Percentiles rank a stretch among this genome's conserved stretches.
phyloP scores from a whole-genome alignment of 257 asterid genomes.

The Solanum chaucha region DNA sequence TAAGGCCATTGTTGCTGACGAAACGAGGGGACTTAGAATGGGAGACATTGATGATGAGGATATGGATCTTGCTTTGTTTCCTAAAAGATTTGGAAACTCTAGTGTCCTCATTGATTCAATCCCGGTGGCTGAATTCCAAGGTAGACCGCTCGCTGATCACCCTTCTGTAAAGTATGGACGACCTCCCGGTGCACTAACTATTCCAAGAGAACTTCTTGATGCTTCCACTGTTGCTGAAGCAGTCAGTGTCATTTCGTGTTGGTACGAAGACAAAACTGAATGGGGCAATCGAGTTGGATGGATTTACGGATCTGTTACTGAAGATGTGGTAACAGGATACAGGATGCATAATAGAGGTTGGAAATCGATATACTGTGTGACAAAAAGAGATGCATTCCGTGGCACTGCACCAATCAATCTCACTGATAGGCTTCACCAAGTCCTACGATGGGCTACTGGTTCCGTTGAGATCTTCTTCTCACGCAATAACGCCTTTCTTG shows the following conservation, averaged over 20 bases:
- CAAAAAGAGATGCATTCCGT: slow-evolving; percentile 81
- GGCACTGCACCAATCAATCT: slow-evolving; percentile 87
- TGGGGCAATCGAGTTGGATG: slow-evolving; percentile 92
- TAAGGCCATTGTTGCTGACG: slow-evolving; percentile 40
- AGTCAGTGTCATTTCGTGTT: slow-evolving; percentile 76
- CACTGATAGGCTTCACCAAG: slow-evolving; percentile 85
- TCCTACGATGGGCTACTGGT: slow-evolving; percentile 90
- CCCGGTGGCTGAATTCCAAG: slow-evolving; percentile 75
- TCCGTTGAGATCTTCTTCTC: slow-evolving; percentile 88
- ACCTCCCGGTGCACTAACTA: slow-evolving; percentile 68
- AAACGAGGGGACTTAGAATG: slow-evolving; percentile 58
- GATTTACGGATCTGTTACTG: slow-evolving; percentile 85
- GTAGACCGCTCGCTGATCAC: slow-evolving; percentile 83
- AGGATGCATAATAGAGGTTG: slow-evolving; percentile 89
- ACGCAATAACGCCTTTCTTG: slow-evolving; percentile 62
- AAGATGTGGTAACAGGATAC: slow-evolving; percentile 85
- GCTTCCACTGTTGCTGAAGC: slow-evolving; percentile 87
- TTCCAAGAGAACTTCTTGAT: slow-evolving; percentile 66
- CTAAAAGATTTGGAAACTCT: slow-evolving; percentile 76
- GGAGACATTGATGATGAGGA: slow-evolving; percentile 61
- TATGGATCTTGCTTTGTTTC: slow-evolving; percentile 56
- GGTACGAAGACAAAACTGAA: slow-evolving; percentile 89
- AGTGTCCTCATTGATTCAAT: slow-evolving; percentile 66
- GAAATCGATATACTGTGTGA: slow-evolving; percentile 76
- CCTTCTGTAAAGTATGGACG: slow-evolving; percentile 76